Evolutionary conservation across 495 filamentous ascomycete genomes (phyloP).

Genomic region (Hyaloscypha variabilis): DNA sequence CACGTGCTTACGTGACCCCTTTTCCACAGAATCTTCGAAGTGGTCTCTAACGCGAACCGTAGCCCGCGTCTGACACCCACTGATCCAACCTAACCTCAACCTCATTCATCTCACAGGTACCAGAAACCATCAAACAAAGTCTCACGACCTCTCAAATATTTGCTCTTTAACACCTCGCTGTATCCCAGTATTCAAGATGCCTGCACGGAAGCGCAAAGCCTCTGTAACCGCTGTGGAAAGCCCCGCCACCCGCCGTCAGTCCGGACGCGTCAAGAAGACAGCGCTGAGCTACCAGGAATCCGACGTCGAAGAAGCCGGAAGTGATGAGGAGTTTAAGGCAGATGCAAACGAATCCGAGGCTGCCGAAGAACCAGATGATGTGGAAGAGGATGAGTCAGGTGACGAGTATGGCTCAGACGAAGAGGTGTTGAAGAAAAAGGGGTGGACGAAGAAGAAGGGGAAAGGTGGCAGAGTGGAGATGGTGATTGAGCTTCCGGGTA

Average conservation of each 20-base stretch:
- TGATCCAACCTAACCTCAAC: neutral
- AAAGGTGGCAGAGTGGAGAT: conserved; percentile 28
- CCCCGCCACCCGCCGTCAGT: conserved; percentile 15
- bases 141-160: neutral
- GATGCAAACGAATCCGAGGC: neutral
- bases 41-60: neutral
- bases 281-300: conserved; percentile 14
- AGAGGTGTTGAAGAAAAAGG: too few relatives aligned
- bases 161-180: neutral
- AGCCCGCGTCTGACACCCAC: neutral
- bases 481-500: conserved; percentile 70
- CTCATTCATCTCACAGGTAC: neutral
- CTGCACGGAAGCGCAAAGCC: conserved; percentile 14
- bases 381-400: neutral
- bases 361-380: conserved; percentile 10
- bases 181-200: neutral
- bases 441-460: conserved; percentile 9
- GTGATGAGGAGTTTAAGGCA: conserved; percentile 12
- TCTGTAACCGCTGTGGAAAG: neutral
- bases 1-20: neutral
- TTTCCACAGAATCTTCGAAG: neutral
- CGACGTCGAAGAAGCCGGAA: conserved; percentile 11
- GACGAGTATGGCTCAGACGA: conserved; percentile 25
- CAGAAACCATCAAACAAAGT: neutral
- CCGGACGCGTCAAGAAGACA: conserved; percentile 20